Evolutionary conservation across 352 stramenopile species (phyloP), one percentile per base, ranked within the genome.

Genomic region (Labyrinthula sp.): DNA sequence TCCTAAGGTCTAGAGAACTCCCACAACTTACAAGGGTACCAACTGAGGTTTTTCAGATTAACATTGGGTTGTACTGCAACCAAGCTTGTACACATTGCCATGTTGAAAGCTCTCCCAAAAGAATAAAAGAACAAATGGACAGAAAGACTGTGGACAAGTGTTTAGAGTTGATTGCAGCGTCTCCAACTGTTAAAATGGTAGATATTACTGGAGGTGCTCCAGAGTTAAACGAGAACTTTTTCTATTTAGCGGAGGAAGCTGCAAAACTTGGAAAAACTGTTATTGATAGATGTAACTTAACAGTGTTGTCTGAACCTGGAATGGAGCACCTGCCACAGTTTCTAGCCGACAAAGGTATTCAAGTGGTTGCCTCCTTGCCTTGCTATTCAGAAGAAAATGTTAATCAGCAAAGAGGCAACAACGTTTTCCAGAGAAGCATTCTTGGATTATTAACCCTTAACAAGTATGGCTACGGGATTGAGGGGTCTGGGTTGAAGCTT

Each of bases 41-140:
- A 33, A 62, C 68, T 9, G 66, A 58, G 35, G 66, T 82, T 18
- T 58, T 86, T 8, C 75, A 86, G 59, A 58, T 86, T 3, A 86
- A 86, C 54, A 77, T 86, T 48, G 72, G 72, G 17, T 64, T 85
- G 12, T 82, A 80, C 56, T 84, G 73, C 61, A 84, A 84, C 60
- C 71, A 82, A 60, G 75, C 73, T 4, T 86, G 75, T 60, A 59
- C 34, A 20, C 75, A 86, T 46, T 86, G 75, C 64, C 75, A 86
- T 54, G 75, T 86, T 0, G 75, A 85, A 58, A 73, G 58, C 21
- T 79, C 68, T 14, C 72, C 72, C 0, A 34, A 75, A 23, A 61
- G 72, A 3, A n/a, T n/a, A n/a, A 76, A 54, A 31, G 70, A 81
- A 55, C 73, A 68, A 40, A 81, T 80, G 66, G 71, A 56, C 18